Evolutionary conservation across 169 alveolate species (phyloP).

Genomic region (Plasmodium ovale): DNA sequence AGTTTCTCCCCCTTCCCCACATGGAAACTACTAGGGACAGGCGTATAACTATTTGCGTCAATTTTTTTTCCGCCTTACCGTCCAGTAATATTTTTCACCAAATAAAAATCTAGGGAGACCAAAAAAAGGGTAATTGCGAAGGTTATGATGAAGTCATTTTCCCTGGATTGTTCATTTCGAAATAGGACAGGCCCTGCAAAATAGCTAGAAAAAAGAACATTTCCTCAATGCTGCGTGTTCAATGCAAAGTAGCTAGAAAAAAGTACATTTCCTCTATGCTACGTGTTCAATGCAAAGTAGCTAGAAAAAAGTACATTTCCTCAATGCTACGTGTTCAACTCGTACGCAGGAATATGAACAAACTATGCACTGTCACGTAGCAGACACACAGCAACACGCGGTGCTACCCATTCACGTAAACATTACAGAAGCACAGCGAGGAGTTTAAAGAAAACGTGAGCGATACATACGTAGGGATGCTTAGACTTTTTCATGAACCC

Average conservation of each 20-base stretch:
- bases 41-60: background rate
- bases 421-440: conserved; percentile 39
- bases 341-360: too few relatives aligned
- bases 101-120: conserved; percentile 74
- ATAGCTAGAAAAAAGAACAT: conserved; percentile 40
- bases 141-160: conserved; percentile 69
- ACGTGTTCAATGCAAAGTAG: too few relatives aligned
- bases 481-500: conserved; percentile 28
- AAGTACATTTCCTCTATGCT: too few relatives aligned
- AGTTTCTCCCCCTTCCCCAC: too few relatives aligned
- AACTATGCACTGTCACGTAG: too few relatives aligned
- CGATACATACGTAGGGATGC: conserved; percentile 65
- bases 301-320: too few relatives aligned
- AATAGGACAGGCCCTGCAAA: conserved; percentile 65
- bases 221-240: too few relatives aligned
- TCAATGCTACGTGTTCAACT: too few relatives aligned
- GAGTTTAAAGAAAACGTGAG: conserved; percentile 53
- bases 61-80: conserved; percentile 16
- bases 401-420: too few relatives aligned
- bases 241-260: too few relatives aligned
- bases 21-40: too few relatives aligned
- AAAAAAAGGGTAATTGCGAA: conserved; percentile 70
- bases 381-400: too few relatives aligned
- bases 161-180: conserved; percentile 53
- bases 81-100: conserved; percentile 76